Evolutionary conservation across 1,284 basidiomycete genomes (phyloP).

Genomic region (Ustilago bromivora): DNA sequence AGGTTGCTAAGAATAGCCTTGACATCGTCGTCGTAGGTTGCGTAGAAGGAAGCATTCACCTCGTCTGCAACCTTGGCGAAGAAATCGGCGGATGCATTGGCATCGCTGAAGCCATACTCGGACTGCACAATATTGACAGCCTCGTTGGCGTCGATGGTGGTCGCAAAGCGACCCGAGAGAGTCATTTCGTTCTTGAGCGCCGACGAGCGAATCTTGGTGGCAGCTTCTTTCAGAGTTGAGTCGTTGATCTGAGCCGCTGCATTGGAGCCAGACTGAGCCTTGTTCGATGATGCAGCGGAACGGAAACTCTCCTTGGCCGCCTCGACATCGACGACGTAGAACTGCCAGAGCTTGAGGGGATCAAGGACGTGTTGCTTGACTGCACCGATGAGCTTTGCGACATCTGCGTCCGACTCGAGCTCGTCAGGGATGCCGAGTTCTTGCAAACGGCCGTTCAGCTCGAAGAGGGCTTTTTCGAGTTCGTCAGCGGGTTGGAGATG

Average conservation of each 20-base stretch:
- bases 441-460: constrained; percentile 45
- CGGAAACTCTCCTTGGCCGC: constrained; percentile 42
- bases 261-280: constrained; percentile 16
- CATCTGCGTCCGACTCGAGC: constrained; percentile 52
- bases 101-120: constrained; percentile 22
- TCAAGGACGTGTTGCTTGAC: constrained; percentile 54
- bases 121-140: constrained; percentile 42
- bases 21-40: constrained; percentile 59
- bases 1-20: constrained; percentile 60
- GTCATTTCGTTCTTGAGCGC: constrained; percentile 57
- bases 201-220: constrained; percentile 32
- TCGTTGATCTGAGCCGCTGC: constrained; percentile 4
- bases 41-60: constrained; percentile 56
- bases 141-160: constrained; percentile 46
- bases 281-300: constrained; percentile 21
- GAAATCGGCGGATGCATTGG: constrained; percentile 33
- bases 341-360: constrained; percentile 63
- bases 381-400: constrained; percentile 49
- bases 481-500: constrained; percentile 64
- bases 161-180: constrained; percentile 50
- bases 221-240: constrained; percentile 29
- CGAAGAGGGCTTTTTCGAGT: constrained; percentile 56
- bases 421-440: constrained; percentile 49
- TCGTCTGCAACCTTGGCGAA: constrained; percentile 51
- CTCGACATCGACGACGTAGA: constrained; percentile 60